phyloP scores from a whole-genome alignment of 2,329 filamentous ascomycete species.

The Verticillium klebahnii region DNA sequence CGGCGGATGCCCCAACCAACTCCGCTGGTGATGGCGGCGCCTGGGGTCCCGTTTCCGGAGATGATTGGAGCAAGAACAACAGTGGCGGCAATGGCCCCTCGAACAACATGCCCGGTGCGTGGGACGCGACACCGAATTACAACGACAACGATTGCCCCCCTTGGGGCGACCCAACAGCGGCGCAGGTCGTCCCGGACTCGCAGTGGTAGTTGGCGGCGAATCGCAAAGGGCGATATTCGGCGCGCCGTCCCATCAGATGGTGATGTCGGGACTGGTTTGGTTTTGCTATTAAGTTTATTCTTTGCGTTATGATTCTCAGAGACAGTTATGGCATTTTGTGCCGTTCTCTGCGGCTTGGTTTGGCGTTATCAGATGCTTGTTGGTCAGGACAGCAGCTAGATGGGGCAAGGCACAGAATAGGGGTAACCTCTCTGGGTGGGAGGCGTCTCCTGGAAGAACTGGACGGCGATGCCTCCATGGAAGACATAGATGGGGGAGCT shows the following conservation, averaged over 20 bases:
- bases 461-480: neutral
- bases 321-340: neutral
- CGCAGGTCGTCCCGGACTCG: conserved; percentile 1
- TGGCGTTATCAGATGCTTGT: neutral
- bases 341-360: neutral
- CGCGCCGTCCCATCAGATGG: neutral
- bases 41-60: neutral
- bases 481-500: too few species aligned
- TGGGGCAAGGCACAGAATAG: neutral
- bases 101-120: conserved; percentile 13
- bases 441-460: neutral
- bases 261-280: neutral
- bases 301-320: neutral
- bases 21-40: neutral
- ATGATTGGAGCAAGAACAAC: neutral
- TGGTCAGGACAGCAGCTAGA: neutral
- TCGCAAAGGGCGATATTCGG: neutral
- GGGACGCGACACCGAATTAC: conserved; percentile 2
- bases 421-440: neutral
- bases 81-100: neutral
- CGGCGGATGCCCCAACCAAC: conserved; percentile 5
- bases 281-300: neutral
- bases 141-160: neutral
- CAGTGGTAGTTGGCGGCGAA: neutral
- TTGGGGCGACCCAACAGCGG: conserved; percentile 9